Evolutionary conservation across 129 eudicot species (phyloP), one percentile per base, ranked within the genome.

Genomic region (Dittrichia graveolens): DNA sequence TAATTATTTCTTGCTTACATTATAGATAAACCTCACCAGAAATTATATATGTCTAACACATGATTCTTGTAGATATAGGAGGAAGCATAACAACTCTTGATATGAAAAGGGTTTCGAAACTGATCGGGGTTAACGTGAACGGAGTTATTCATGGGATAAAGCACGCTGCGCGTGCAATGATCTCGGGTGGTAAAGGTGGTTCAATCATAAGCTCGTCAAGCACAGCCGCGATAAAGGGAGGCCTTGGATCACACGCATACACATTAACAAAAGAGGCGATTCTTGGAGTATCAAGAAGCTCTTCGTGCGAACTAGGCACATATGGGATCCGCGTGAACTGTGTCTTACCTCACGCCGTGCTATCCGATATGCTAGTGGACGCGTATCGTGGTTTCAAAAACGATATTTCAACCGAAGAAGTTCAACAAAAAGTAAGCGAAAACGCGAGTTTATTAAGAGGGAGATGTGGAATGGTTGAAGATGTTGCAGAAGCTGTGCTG

Each of bases 291-390:
- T 79, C 85, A 13, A 85, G 85, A 80, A 87, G 86, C 78, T 78
- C 86, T 0, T 87, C 94, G 11, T 89, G 96, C 50, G 96, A 87
- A 57, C 31, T 92, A 12, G 96, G 98, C 14, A 61, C 34, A 0
- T 78, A 92, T 45, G 91, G 96, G 61, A 92, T 92, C 39, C 88
- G 96, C 4, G 96, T 92, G 45, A 89, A 89, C 45, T 89, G 96
- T 37, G 81, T 92, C 3, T 79, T 85, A 55, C 96, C 96, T 0
- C 97, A 91, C 8, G 97, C 89, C 0, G 97, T 91, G 24, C 83
- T 94, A n/a, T 71, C 96, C 3, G 89, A 86, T 61, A 84, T 91
- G 93, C 94, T 92, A 18, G 65, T 92, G 73, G 75, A 75, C 35
- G 88, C 83, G 0, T 89, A 78, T 63, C 69, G 94, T 39, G 71